phyloP scores from a whole-genome alignment of 306 rosid genomes.

The Lathyrus aphaca region DNA sequence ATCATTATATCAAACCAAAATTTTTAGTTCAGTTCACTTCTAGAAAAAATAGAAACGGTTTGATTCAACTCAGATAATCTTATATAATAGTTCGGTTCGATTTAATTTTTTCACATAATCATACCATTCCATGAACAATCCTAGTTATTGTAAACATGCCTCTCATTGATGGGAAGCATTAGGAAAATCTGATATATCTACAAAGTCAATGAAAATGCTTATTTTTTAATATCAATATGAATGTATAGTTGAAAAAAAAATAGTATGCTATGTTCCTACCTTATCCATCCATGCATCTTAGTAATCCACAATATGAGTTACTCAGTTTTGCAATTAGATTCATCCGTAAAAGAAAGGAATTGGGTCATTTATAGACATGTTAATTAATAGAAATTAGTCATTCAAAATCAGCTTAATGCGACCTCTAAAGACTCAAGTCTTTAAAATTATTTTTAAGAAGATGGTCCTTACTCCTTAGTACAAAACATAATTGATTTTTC shows the following conservation, averaged over 20 bases:
- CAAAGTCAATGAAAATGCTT: constrained; percentile 7
- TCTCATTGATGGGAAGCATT: constrained; percentile 16
- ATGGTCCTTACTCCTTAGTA: too few species aligned
- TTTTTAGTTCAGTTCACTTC: too few species aligned
- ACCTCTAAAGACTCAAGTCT: neutral
- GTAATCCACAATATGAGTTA: constrained; percentile 84
- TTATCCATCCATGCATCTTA: constrained; percentile 99
- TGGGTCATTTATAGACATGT: constrained; percentile 22
- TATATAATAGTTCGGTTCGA: too few species aligned
- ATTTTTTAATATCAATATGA: constrained; percentile 28
- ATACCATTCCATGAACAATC: too few species aligned
- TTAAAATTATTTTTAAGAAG: neutral
- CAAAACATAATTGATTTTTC: too few species aligned
- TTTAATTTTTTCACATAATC: too few species aligned
- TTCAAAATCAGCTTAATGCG: constrained; percentile 23
- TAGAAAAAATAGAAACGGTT: too few species aligned
- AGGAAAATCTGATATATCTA: constrained; percentile 18
- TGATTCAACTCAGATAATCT: too few species aligned
- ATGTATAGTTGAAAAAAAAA: constrained; percentile 1
- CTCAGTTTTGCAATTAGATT: constrained; percentile 76
- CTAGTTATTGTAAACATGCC: constrained; percentile 20
- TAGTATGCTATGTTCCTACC: constrained; percentile 43
- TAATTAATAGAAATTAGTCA: constrained; percentile 2
- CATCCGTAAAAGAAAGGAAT: constrained; percentile 62
- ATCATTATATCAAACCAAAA: too few species aligned